Base-by-base conservation (phyloP, 2,329 filamentous ascomycete genomes). In the Fusarium longipes region DNA sequence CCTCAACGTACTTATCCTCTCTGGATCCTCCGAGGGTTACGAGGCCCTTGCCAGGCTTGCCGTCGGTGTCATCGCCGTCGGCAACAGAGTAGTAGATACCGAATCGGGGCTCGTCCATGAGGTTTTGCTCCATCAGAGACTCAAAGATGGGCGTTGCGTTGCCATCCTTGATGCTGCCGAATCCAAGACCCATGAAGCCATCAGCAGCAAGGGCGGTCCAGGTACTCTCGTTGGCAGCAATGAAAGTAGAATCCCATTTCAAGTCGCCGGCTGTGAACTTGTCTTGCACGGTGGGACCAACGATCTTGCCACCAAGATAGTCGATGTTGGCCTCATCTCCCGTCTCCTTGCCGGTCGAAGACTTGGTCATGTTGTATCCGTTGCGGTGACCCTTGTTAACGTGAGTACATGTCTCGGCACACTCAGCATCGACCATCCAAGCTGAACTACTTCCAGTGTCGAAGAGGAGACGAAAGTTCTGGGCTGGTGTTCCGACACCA, bases 181-280 rank as follows among this genome's bases (percentile, higher is more conserved):
- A 80, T 3, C 72, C 73, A 5, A 79, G 65, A 1, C 78, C 78
- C 30, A 80, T 52, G 63, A 80, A 79, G 22, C 78, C 78, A 42
- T 78, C 74, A 6, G 70, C 74, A 1, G 78, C 63, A 8, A 75
- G 67, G 8, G 68, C 44, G 1, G 56, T 55, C 77, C 76, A 79
- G 22, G 53, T 68, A 47, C 63, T 75, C 50, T 72, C 55, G 56
- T 74, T 74, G 24, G 73, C 75, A 12, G 72, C 67, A 8, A 80
- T 67, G 50, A 78, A 78, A 14, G 66, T 54, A 29, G 74, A 71
- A 5, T 64, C 61, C 74, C 76, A 80, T 2, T 61, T 64, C 0
- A 62, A 2, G 6, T 63, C 54, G 4, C 51, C 68, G 3, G 65
- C 40, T 1, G 49, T 38, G 29, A 77, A 77, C 3, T 54, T 43